Base-by-base conservation (phyloP, 2,329 filamentous ascomycete genomes). In the Monosporascus ibericus region DNA sequence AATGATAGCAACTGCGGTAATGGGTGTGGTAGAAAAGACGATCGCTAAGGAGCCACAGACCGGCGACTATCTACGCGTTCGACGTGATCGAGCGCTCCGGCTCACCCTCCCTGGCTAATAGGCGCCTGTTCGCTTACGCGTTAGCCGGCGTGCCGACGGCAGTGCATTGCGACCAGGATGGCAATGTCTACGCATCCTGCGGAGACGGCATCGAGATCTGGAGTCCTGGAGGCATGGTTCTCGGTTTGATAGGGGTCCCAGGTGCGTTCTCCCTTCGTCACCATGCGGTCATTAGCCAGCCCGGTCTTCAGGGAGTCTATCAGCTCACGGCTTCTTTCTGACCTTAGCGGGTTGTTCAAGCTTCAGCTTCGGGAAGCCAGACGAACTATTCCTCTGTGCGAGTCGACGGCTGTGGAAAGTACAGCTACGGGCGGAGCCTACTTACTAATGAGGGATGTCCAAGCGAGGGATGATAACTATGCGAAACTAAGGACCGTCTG, bases 151-250 rank as follows among this genome's bases (percentile, higher is more conserved):
- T 75, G 6, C 77, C 80, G 0, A 68, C 59, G 54, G 70, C 66
- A 27, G 68, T 78, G 44, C 64, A 66, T 39, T 75, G 72, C 50
- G 75, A 77, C 55, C 44, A 52, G 1, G 49, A 59, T 5, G 76
- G 75, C 1, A 76, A 77, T 53, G 70, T 80, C 1, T 79, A 75
- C 56, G 67, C 71, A 39, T 75, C 73, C 0, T 76, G 74, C 52
- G 71, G 68, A 3, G 76, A 76, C 52, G 77, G 77, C 11, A 64
- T 80, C n/a, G 74, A 78, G 54, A 68, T 80, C 2, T 80, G 72
- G 70, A 75, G 67, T 46, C 54, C 69, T 1, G 71, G 67, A 3
- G 76, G 76, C 5, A 65, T 65, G 22, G 65, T 76, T 1, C 68
- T 79, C 34, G 77, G 76, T 1, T 63, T 72, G 0, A 65, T 75